Evolutionary conservation across 805 yeast genomes (phyloP).

Genomic region (Wickerhamomyces hampshirensis): DNA sequence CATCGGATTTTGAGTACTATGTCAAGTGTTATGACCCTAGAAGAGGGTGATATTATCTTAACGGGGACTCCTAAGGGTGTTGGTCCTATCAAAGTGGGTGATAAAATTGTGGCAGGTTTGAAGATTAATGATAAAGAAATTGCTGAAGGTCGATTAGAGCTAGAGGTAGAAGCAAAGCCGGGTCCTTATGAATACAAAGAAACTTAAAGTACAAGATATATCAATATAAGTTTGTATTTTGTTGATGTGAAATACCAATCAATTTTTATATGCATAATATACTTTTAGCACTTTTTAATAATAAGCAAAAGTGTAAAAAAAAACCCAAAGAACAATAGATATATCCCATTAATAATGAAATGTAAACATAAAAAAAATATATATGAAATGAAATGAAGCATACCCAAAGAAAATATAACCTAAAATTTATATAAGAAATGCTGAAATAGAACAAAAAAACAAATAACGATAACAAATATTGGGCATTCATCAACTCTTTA

Average conservation of each 20-base stretch:
- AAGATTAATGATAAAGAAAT: slow-evolving; percentile 50
- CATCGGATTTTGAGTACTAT: slow-evolving; percentile 74
- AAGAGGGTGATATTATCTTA: slow-evolving; percentile 84
- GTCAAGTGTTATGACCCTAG: slow-evolving; percentile 85
- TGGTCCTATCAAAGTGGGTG: slow-evolving; percentile 80
- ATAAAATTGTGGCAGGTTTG: slow-evolving; percentile 61
- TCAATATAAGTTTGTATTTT: too few species aligned
- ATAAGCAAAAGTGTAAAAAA: too few species aligned
- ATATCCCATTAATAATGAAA: not conserved
- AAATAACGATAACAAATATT: not conserved
- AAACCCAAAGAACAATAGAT: not conserved
- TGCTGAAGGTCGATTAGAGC: slow-evolving; percentile 36
- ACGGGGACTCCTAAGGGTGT: slow-evolving; percentile 99
- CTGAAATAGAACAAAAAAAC: too few species aligned
- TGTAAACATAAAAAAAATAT: not conserved
- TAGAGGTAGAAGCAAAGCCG: slow-evolving; percentile 38
- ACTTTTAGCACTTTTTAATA: not conserved
- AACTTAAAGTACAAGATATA: too few species aligned
- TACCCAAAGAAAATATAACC: too few species aligned
- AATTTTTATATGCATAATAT: too few species aligned
- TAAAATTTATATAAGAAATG: too few species aligned
- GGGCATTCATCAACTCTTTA: not conserved
- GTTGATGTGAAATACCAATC: too few species aligned
- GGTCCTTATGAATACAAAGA: slow-evolving; percentile 56
- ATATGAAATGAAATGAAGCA: not conserved